A percentile compares a stretch with the other conserved stretches of the same genome.
phyloP scores from a whole-genome alignment of 129 eudicot genomes.

The Chrysanthemum lavandulifolium region DNA sequence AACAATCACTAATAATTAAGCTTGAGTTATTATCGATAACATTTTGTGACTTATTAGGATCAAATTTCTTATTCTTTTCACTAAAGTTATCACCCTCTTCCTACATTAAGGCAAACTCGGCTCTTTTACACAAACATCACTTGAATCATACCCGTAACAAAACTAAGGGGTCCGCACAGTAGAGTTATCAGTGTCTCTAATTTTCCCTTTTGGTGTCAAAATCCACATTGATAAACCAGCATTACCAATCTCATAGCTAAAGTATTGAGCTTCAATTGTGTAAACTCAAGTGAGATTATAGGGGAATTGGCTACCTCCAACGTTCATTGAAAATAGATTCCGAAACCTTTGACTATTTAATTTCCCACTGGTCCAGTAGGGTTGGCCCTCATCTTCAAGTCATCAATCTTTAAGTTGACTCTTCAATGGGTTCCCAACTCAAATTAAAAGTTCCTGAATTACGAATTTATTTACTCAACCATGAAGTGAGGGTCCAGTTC shows the following conservation, averaged over 20 bases:
- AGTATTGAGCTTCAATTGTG: slow-evolving; percentile 27
- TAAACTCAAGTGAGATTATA: slow-evolving; percentile 21
- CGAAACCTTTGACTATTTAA: too few species aligned
- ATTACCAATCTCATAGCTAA: neutral
- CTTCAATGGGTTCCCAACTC: too few species aligned
- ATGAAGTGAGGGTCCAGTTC: too few species aligned
- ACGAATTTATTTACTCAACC: too few species aligned
- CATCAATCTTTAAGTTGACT: too few species aligned
- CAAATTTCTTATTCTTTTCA: slow-evolving; percentile 11
- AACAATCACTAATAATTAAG: slow-evolving; percentile 45
- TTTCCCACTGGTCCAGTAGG: too few species aligned
- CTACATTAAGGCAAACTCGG: slow-evolving; percentile 26
- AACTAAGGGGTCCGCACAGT: slow-evolving; percentile 9
- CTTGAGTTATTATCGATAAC: slow-evolving; percentile 15
- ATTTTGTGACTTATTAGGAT: neutral
- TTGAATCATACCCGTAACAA: slow-evolving; percentile 27
- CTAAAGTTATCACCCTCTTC: slow-evolving; percentile 5
- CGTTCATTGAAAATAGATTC: too few species aligned
- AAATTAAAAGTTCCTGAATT: too few species aligned
- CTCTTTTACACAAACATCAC: slow-evolving; percentile 19
- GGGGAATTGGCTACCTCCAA: too few species aligned
- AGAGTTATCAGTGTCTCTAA: neutral
- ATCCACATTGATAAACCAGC: neutral
- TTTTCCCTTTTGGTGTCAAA: slow-evolving; percentile 23
- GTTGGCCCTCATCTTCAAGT: too few species aligned